These are phyloP conservation scores for Panaeolus cyanescens DNA, from an alignment of 768 basidiomycete genomes.

Conservation along the genomic window DNA sequence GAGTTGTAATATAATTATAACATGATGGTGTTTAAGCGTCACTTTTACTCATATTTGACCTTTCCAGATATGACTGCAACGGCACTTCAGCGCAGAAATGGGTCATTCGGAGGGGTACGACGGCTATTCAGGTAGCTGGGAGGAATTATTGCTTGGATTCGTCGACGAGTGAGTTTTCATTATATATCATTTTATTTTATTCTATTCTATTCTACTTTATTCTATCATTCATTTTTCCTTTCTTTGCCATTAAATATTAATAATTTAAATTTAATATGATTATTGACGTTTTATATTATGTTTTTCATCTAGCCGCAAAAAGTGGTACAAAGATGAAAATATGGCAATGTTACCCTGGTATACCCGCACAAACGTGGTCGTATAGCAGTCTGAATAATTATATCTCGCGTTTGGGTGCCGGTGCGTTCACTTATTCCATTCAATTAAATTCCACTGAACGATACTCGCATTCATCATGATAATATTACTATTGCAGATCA, in stretches of 20 bases:
- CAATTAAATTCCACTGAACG: conserved; percentile 10
- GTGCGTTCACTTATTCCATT: not conserved
- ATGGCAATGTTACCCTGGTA: conserved; percentile 20
- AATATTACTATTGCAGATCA: conserved; percentile 8
- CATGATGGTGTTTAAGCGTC: too few species aligned
- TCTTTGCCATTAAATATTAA: too few species aligned
- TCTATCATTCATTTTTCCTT: too few species aligned
- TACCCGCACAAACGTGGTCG: conserved; percentile 20
- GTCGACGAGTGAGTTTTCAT: conserved; percentile 15
- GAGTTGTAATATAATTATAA: too few species aligned
- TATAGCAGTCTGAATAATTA: conserved; percentile 10
- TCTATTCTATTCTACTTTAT: not conserved
- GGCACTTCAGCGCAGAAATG: conserved; percentile 27
- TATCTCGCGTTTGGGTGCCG: not conserved
- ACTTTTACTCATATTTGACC: not conserved
- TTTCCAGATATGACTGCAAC: conserved; percentile 27
- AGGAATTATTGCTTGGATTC: conserved; percentile 29
- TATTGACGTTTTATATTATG: too few species aligned
- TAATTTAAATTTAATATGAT: too few species aligned
- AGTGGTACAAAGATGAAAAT: conserved; percentile 24
- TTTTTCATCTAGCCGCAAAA: conserved; percentile 16
- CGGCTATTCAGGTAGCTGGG: conserved; percentile 20
- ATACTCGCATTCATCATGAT: conserved; percentile 8
- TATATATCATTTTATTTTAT: not conserved
- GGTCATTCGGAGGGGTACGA: conserved; percentile 18